Percentiles rank a stretch among this genome's conserved stretches.
phyloP scores from a whole-genome alignment of 2,329 filamentous ascomycete species.

The Aspergillus pseudonomiae region DNA sequence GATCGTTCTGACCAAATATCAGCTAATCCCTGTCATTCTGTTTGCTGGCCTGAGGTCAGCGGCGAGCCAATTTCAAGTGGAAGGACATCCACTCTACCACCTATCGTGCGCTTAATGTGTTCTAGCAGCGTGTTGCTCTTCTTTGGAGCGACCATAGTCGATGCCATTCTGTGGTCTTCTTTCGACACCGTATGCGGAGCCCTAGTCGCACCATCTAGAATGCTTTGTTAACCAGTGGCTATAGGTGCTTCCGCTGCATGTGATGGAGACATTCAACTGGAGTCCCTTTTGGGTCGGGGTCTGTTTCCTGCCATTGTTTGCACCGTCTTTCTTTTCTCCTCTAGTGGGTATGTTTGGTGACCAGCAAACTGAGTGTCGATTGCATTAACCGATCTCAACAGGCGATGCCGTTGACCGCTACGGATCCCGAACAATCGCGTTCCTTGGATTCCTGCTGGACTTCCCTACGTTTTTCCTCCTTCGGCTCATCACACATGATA shows the following conservation, averaged over 20 bases:
- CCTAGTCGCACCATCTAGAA: neutral
- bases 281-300: slow-evolving; percentile 59
- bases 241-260: slow-evolving; percentile 58
- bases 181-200: slow-evolving; percentile 51
- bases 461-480: slow-evolving; percentile 66
- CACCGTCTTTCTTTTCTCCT: slow-evolving; percentile 64
- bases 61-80: slow-evolving; percentile 16
- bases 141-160: slow-evolving; percentile 50
- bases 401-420: slow-evolving; percentile 51
- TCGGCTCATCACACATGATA: slow-evolving; percentile 63
- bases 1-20: neutral
- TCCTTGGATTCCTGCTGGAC: slow-evolving; percentile 57
- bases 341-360: slow-evolving; percentile 53
- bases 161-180: slow-evolving; percentile 56
- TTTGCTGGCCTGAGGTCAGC: neutral
- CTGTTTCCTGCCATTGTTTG: slow-evolving; percentile 60
- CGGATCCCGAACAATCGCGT: slow-evolving; percentile 64
- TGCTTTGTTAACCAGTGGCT: neutral
- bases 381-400: slow-evolving; percentile 4
- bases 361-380: neutral
- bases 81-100: slow-evolving; percentile 18
- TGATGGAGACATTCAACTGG: slow-evolving; percentile 59
- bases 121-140: slow-evolving; percentile 49
- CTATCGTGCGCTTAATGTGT: slow-evolving; percentile 36
- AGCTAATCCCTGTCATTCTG: neutral